Base-by-base conservation (phyloP, 495 filamentous ascomycete genomes). In the Aspergillus campestris region DNA sequence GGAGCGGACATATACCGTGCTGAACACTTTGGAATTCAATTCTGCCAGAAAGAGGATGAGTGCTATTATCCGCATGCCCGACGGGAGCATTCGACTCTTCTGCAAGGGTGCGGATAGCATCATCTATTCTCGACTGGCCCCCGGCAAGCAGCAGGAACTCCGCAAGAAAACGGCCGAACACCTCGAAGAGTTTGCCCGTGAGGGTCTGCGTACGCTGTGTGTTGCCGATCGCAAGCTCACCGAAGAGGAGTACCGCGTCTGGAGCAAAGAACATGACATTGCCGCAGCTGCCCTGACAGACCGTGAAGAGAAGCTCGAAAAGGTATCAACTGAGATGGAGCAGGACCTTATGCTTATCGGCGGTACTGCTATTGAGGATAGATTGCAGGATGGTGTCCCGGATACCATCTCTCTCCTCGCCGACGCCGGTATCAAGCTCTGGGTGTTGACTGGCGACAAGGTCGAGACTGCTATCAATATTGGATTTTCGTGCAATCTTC, bases 391-490 rank as follows among this genome's bases (percentile, higher is more conserved):
- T 53, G 94, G 92, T 50, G 94, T 99, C 10, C 94, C 94, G 8
- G 94, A 96, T 55, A 91, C 94, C 3, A 99, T 99, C 52, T 86
- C 85, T 44, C 67, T 99, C 39, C 81, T 99, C 43, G 91, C 84
- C 33, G 82, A 89, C 47, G 94, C 94, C 40, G 94, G 94, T 48
- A 96, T 99, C 66, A 99, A 99, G 60, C 79, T 99, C n/a, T 99
- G 94, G 94, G 94, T 99, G 45, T 70, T 99, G 37, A 99, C 94
- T 30, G 94, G 94, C 44, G 94, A 99, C 71, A 99, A 96, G 67
- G 91, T 97, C 38, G 94, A 97, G 65, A 99, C 94, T 38, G 94
- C 94, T 34, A 97, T 99, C 78, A 99, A 99, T 65, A 99, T 99
- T 62, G 94, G 94, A 14, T 99, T 97, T 66, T 97, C 94, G 9